phyloP scores from a whole-genome alignment of 768 basidiomycete genomes.

The Termitomyces sp. region DNA sequence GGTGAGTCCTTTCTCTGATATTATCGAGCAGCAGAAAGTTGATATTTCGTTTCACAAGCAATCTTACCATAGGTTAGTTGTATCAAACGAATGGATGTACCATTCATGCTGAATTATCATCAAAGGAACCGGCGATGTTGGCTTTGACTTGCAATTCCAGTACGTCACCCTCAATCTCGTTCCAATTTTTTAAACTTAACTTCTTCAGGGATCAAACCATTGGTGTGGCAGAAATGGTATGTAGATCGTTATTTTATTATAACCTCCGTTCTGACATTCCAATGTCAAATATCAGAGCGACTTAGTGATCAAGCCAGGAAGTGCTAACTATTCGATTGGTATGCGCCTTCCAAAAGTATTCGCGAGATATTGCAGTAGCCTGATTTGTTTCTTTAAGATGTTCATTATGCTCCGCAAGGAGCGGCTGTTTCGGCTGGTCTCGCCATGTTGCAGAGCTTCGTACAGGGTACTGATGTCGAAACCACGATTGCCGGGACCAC shows the following conservation, averaged over 20 bases:
- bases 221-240: slow-evolving; percentile 55
- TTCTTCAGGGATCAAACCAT: slow-evolving; percentile 43
- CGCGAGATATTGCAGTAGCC: background rate
- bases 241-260: slow-evolving; percentile 9
- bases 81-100: background rate
- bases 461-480: slow-evolving; percentile 57
- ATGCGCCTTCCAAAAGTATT: background rate
- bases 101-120: slow-evolving; percentile 30
- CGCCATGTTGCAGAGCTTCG: slow-evolving; percentile 58
- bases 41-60: slow-evolving; percentile 21
- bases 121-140: slow-evolving; percentile 58
- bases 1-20: slow-evolving; percentile 28
- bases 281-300: slow-evolving; percentile 33
- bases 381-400: slow-evolving; percentile 32
- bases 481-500: slow-evolving; percentile 55
- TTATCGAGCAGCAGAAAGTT: slow-evolving; percentile 15
- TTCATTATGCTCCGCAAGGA: slow-evolving; percentile 59
- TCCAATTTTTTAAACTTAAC: background rate
- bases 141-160: slow-evolving; percentile 57
- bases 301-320: slow-evolving; percentile 58
- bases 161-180: slow-evolving; percentile 21
- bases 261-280: background rate
- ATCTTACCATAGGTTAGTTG: slow-evolving; percentile 38
- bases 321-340: slow-evolving; percentile 54
- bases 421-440: slow-evolving; percentile 50